Base-by-base conservation (phyloP, 257 asterid genomes). In the Nicotiana noctiflora region DNA sequence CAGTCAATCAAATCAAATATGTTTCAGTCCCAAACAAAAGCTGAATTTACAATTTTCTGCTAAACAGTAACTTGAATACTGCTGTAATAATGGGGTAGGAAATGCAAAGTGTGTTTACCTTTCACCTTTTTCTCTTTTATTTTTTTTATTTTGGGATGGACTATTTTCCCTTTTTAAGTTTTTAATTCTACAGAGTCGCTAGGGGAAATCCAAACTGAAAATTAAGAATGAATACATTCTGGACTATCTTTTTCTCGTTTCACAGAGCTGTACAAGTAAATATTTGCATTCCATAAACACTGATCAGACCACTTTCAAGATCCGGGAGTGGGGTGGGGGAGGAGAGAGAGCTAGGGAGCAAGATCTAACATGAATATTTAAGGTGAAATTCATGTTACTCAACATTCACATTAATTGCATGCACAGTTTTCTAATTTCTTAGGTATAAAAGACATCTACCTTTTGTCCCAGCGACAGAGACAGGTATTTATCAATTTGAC, bases 401-500 rank as follows among this genome's bases (percentile, higher is more conserved):
- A 32, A 34, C 37, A 17, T 67, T n/a, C 17, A 67, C 55, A 67
- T 67, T 34, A n/a, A n/a, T 67, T 67, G 75, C 55, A 67, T 67
- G 53, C 55, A 18, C 29, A 49, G 6, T 67, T 34, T 37, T 67
- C 53, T 40, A 34, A 9, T 34, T 34, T 37, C 31, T 44, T 40
- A 18, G 12, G 57, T 19, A 40, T 46, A 72, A 46, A 18, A 12
- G 46, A 66, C 80, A 55, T 44, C 75, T 78, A 90, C 98, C 97
- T 85, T 93, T 77, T 86, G 80, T 66, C 93, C 94, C 29, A 95
- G 86, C 11, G 93, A 88, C 76, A 93, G 68, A 61, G 93, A 89
- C 79, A 95, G 70, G 93, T 89, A 91, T 83, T 93, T 82, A 31
- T 95, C 94, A 31, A 93, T 83, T n/a, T 57, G 89, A 79, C 97